phyloP scores from a whole-genome alignment of 148 eudicot genomes.

The Diospyros lotus region DNA sequence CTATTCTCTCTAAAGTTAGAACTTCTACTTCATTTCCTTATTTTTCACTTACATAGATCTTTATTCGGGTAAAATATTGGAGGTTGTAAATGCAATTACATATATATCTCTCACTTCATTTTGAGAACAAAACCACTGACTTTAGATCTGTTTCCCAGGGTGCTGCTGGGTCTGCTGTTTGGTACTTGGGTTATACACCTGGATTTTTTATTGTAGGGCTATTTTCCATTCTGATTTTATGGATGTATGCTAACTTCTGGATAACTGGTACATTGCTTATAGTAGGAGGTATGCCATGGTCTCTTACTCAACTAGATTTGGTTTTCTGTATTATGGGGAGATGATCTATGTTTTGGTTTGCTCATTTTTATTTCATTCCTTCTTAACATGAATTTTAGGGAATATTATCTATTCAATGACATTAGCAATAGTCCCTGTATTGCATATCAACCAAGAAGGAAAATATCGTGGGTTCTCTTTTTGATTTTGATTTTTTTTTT shows the following conservation, averaged over 20 bases:
- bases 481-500: no score
- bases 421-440: no score
- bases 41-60: neutral
- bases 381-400: neutral
- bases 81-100: conserved; percentile 1
- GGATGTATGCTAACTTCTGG: conserved; percentile 99
- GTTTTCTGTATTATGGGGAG: neutral
- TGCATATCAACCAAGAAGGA: no score
- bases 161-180: conserved; percentile 85
- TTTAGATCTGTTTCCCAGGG: conserved; percentile 58
- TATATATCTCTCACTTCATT: neutral
- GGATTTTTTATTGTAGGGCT: conserved; percentile 94
- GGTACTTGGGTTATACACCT: conserved; percentile 92
- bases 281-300: conserved; percentile 71
- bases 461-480: no score
- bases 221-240: conserved; percentile 77
- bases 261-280: conserved; percentile 83
- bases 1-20: neutral
- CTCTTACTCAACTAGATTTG: conserved; percentile 4
- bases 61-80: neutral
- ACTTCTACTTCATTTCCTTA: neutral
- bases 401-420: neutral
- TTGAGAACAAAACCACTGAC: conserved; percentile 12
- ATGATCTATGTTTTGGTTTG: neutral
- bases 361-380: neutral